phyloP scores from a whole-genome alignment of 805 yeast genomes.

The Wickerhamiella lipophila region DNA sequence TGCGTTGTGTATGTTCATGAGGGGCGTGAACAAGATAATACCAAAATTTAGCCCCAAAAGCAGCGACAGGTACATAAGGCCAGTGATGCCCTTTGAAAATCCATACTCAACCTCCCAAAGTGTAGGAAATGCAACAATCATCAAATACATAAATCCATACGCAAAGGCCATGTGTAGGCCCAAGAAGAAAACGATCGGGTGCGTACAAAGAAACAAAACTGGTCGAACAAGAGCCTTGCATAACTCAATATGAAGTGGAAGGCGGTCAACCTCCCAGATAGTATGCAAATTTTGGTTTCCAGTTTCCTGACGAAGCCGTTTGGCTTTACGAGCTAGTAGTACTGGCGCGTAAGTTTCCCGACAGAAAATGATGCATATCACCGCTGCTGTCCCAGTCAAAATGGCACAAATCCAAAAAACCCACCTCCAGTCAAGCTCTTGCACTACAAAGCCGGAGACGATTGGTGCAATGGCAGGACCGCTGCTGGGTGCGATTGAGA shows the following conservation, averaged over 20 bases:
- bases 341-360: conserved; percentile 50
- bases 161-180: conserved; percentile 53
- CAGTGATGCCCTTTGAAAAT: conserved; percentile 37
- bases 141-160: conserved; percentile 53
- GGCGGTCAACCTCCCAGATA: conserved; percentile 35
- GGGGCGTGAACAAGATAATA: conserved; percentile 36
- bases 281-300: conserved; percentile 48
- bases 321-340: conserved; percentile 37
- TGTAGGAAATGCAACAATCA: conserved; percentile 47
- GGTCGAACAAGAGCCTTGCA: conserved; percentile 46
- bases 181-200: conserved; percentile 53
- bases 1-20: conserved; percentile 30
- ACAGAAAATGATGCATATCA: conserved; percentile 35
- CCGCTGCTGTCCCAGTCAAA: conserved; percentile 38
- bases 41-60: conserved; percentile 45
- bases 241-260: conserved; percentile 19
- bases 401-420: conserved; percentile 46
- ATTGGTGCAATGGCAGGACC: conserved; percentile 42
- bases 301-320: conserved; percentile 37
- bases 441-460: conserved; percentile 43
- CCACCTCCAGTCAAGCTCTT: conserved; percentile 49
- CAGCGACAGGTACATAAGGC: conserved; percentile 46
- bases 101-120: conserved; percentile 39
- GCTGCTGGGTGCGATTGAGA: conserved; percentile 46
- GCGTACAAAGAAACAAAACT: conserved; percentile 36